Percentiles rank a stretch among this genome's conserved stretches.
These are phyloP conservation scores for Moricandia arvensis DNA, from an alignment of 345 rosid species.

Conservation along the genomic window DNA sequence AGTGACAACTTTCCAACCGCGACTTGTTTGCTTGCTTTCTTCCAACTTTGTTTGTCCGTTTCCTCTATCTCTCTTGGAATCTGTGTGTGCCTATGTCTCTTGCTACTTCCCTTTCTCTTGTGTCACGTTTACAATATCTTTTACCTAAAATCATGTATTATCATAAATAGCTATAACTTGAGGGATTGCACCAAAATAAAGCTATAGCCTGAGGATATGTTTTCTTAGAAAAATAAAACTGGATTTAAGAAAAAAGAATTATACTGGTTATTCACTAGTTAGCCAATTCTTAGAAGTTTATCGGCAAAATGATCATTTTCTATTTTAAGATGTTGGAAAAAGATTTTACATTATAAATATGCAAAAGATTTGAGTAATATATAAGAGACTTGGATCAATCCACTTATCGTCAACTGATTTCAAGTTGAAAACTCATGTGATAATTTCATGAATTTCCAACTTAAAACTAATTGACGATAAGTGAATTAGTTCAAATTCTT, in stretches of 20 bases:
- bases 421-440: too few relatives aligned
- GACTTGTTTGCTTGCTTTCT: conserved; percentile 43
- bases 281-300: background rate
- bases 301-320: background rate
- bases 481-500: too few relatives aligned
- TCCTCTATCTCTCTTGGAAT: conserved; percentile 55
- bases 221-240: too few relatives aligned
- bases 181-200: too few relatives aligned
- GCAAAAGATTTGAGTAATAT: too few relatives aligned
- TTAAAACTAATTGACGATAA: too few relatives aligned
- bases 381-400: too few relatives aligned
- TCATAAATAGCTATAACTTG: background rate
- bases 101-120: background rate
- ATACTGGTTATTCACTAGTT: background rate
- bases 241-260: background rate
- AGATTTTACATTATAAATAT: too few relatives aligned
- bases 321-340: too few relatives aligned
- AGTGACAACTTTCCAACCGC: conserved; percentile 47
- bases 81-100: conserved; percentile 50
- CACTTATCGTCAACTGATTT: too few relatives aligned
- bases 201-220: background rate
- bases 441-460: too few relatives aligned
- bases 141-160: background rate
- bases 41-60: conserved; percentile 65
- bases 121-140: background rate